phyloP scores from a whole-genome alignment of 768 basidiomycete genomes.

The Boletus fagicola region DNA sequence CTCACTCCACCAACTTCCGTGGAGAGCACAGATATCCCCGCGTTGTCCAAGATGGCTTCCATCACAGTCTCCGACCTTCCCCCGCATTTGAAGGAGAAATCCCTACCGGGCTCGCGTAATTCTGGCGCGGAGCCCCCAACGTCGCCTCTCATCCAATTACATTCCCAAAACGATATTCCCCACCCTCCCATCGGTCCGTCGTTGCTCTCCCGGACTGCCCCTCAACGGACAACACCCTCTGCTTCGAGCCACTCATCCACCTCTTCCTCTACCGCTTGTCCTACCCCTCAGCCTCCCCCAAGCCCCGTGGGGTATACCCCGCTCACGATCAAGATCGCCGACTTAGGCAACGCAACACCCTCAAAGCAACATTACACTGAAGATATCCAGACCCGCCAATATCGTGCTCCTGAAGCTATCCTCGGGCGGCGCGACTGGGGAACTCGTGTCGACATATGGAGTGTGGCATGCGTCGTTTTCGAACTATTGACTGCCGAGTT shows the following conservation, averaged over 20 bases:
- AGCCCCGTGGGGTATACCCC: slow-evolving; percentile 34
- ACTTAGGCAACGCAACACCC: slow-evolving; percentile 92
- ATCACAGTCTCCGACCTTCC: slow-evolving; percentile 17
- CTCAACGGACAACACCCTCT: slow-evolving; percentile 26
- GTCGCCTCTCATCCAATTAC: slow-evolving; percentile 29
- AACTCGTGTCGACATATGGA: slow-evolving; percentile 85
- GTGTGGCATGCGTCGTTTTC: slow-evolving; percentile 86
- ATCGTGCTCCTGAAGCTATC: slow-evolving; percentile 93
- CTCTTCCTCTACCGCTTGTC: slow-evolving; percentile 20
- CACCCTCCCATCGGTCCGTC: slow-evolving; percentile 43
- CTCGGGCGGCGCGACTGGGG: slow-evolving; percentile 87
- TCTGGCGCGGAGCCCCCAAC: slow-evolving; percentile 3
- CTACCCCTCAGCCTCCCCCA: slow-evolving; percentile 25
- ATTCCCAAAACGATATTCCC: slow-evolving; percentile 15
- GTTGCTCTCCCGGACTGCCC: slow-evolving; percentile 65
- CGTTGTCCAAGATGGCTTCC: slow-evolving; percentile 34
- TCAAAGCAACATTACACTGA: slow-evolving; percentile 90
- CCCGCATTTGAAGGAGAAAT: slow-evolving; percentile 1
- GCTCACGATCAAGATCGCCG: slow-evolving; percentile 89
- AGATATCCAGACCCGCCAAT: slow-evolving; percentile 96
- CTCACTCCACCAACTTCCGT: slow-evolving; percentile 57
- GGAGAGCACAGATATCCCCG: slow-evolving; percentile 37
- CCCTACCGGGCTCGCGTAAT: neutral
- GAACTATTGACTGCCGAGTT: slow-evolving; percentile 90
- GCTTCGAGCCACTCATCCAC: slow-evolving; percentile 22